phyloP scores from a whole-genome alignment of 345 rosid genomes.

The Turnera subulata region DNA sequence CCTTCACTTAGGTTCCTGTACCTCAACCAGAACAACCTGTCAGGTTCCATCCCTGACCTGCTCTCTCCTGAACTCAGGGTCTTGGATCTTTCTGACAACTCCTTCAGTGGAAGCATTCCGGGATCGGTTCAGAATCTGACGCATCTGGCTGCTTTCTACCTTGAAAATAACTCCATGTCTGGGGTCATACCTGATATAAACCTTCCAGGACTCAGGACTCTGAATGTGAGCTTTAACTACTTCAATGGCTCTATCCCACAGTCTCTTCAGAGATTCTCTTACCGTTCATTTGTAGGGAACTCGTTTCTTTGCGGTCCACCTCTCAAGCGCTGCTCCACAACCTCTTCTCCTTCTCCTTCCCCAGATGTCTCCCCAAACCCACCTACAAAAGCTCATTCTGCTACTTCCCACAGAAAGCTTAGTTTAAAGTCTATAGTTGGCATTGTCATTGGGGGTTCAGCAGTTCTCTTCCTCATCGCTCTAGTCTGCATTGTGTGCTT shows the following conservation, averaged over 20 bases:
- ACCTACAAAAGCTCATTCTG: constrained; percentile 9
- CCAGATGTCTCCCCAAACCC: constrained; percentile 33
- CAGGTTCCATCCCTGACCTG: constrained; percentile 39
- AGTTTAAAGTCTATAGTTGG: constrained; percentile 35
- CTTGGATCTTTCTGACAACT: constrained; percentile 63
- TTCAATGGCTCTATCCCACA: constrained; percentile 63
- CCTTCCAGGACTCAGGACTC: constrained; percentile 41
- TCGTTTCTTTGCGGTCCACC: constrained; percentile 59
- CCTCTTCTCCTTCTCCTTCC: constrained; percentile 30
- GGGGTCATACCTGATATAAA: constrained; percentile 46
- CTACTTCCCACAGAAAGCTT: constrained; percentile 28
- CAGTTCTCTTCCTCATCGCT: constrained; percentile 29
- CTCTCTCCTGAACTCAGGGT: constrained; percentile 42
- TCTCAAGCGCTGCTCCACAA: constrained; percentile 34
- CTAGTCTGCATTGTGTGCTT: constrained; percentile 34
- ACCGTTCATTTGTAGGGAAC: too few relatives aligned
- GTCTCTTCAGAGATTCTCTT: constrained; percentile 42
- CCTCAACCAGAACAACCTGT: constrained; percentile 66
- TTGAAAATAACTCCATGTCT: constrained; percentile 51
- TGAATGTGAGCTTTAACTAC: constrained; percentile 60
- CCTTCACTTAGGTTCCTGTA: constrained; percentile 49
- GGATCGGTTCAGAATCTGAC: constrained; percentile 30
- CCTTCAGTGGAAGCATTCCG: constrained; percentile 56
- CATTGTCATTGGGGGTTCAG: constrained; percentile 40
- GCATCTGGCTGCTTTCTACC: constrained; percentile 37